phyloP scores from a whole-genome alignment of 2,329 filamentous ascomycete genomes.

The Diplodia intermedia region DNA sequence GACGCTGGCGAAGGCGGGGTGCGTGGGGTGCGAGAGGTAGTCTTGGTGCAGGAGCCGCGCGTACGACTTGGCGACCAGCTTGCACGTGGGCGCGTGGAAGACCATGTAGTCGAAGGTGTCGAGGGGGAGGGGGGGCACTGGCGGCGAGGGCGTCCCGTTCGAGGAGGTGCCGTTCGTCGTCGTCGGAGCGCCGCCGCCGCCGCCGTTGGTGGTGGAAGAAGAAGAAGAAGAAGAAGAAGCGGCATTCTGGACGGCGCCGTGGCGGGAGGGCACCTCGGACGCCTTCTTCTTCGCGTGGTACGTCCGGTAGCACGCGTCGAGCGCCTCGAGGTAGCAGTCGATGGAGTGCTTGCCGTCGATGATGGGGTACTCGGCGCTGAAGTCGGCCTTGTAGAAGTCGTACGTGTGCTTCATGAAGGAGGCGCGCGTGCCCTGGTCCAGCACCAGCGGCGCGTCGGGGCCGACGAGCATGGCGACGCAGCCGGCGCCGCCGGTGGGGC shows the following conservation, averaged over 20 bases:
- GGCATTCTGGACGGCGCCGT: too few relatives aligned
- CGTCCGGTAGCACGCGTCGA: constrained; percentile 61
- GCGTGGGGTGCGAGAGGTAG: constrained; percentile 55
- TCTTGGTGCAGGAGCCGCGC: constrained; percentile 61
- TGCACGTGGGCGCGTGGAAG: constrained; percentile 63
- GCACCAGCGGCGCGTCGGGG: constrained; percentile 57
- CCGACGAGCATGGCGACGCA: constrained; percentile 62
- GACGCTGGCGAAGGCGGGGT: constrained; percentile 50
- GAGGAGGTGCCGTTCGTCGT: not conserved
- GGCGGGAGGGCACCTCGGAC: too few relatives aligned
- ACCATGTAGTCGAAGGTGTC: constrained; percentile 63
- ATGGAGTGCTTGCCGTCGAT: constrained; percentile 62
- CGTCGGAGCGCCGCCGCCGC: too few relatives aligned
- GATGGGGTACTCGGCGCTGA: constrained; percentile 61
- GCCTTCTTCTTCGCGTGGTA: constrained; percentile 57
- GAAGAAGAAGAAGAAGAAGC: too few relatives aligned
- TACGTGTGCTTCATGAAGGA: constrained; percentile 60
- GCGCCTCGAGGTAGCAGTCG: constrained; percentile 60
- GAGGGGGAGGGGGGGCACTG: constrained; percentile 46
- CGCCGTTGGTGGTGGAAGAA: too few relatives aligned
- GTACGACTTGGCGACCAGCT: constrained; percentile 62
- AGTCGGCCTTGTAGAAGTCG: constrained; percentile 63
- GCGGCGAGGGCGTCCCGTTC: constrained; percentile 30
- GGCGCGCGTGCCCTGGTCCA: constrained; percentile 59
- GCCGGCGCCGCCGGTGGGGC: constrained; percentile 60